Evolutionary conservation across 805 yeast genomes (phyloP), one percentile per base, ranked within the genome.

Genomic region (Pichia kluyveri): DNA sequence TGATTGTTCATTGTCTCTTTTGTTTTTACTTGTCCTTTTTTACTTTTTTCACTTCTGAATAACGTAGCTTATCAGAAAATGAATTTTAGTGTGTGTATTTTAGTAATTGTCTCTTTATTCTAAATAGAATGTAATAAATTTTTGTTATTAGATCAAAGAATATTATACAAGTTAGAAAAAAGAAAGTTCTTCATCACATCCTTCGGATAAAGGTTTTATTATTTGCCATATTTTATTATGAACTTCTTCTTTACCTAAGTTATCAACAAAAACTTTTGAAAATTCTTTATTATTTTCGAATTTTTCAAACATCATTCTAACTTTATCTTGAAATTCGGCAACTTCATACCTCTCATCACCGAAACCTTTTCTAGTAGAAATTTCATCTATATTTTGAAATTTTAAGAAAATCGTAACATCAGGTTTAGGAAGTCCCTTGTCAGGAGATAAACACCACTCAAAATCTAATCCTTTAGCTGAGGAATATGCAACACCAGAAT

Each of bases 341-440:
- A 73, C 75, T 62, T 93, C 99, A 66, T 93, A 93, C 46, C 96
- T 69, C 63, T 93, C 99, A n/a, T 81, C 84, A 14, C 99, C 99
- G 70, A 85, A 93, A 1, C 95, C 95, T 11, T 79, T 80, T 47
- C 98, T 71, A 12, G 26, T 31, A 28, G 71, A 58, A 39, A 70
- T 72, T 8, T 66, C 74, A n/a, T 18, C 14, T 52, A 64, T 59
- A 32, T 77, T 72, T 41, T 75, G 68, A 40, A 85, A 72, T 38
- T 86, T 81, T 50, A 93, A 67, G 55, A 91, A 93, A 1, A 93
- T 47, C 0, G 91, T 84, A 43, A 84, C 51, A 63, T 93, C 99
- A 0, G 99, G 98, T 54, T 69, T 76, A 1, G 96, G 89, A 14
- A 93, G 72, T 0, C 98, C 98, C 27, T 65, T 66, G 56, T 93